Evolutionary conservation across 1,284 basidiomycete genomes (phyloP), one percentile per base, ranked within the genome.

Genomic region (Heterobasidion parviporum): DNA sequence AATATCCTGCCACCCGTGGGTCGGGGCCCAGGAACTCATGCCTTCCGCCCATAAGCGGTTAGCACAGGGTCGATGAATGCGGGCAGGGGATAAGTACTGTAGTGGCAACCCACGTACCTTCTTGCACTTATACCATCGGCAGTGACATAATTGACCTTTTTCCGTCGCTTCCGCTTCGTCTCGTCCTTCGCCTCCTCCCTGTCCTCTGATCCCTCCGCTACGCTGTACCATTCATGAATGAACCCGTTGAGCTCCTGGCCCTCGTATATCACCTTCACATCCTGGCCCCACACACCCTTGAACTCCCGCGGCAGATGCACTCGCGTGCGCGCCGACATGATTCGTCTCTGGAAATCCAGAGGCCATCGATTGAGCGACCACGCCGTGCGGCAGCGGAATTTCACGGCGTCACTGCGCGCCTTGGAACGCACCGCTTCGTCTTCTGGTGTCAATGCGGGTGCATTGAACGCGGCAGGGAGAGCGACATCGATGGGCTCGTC

Each of bases 21-120:
- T 73, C 72, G 3, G 73, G 72, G 2, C 74, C 74, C 12, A 77
- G 63, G 60, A 67, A 75, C 59, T 76, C 74, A 54, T 77, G 74
- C 55, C 75, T 76, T 52, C 34, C 44, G 16, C 43, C 32, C 10
- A 16, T 18, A 52, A 26, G 26, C 26, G 26, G 26, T 26, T 26
- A 26, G 26, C 26, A 4, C 26, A 26, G 26, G 20, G 2, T 26
- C 3, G 26, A 26, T 26, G 26, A 26, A 2, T 26, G 26, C 26
- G 26, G 26, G 26, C 26, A 26, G 26, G 26, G 26, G 26, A 26
- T 26, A 26, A 26, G 26, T 26, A 26, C n/a, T n/a, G n/a, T n/a
- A n/a, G 2, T 7, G 55, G 44, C 10, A 15, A 14, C 38, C n/a
- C 10, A 63, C 63, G 53, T 60, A 74, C 74, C 71, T 67, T 59